Base-by-base conservation (phyloP, 2,329 filamentous ascomycete species). In the Xylariaceae sp. region DNA sequence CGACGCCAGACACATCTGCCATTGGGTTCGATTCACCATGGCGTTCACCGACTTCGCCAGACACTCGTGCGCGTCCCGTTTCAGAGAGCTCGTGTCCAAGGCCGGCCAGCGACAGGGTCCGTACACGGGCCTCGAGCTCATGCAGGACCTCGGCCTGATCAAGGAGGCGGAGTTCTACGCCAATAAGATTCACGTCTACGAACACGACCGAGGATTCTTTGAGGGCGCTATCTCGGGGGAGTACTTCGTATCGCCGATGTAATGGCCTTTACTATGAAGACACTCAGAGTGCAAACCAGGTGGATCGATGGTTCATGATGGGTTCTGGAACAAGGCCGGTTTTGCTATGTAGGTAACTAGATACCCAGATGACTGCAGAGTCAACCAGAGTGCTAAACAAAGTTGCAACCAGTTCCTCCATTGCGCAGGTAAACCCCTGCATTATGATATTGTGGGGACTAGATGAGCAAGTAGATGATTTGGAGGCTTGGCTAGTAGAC, bases 21-120 rank as follows among this genome's bases (percentile, higher is more conserved):
- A 33, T 9, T 53, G 50, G 50, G 27, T 40, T 4, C 31, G 38
- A 12, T 32, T 42, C n/a, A 51, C 46, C 22, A 11, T 45, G 4
- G 31, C 22, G 2, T 36, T 50, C 29, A 40, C 44, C 8, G 40
- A 51, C 26, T 51, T 49, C 33, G 38, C 35, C 19, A 33, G 38
- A 17, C 29, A 27, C 21, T 32, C 38, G 5, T 8, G 26, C n/a
- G 6, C 5, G 10, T 4, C 4, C 10, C 16, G 19, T 4, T 43
- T 36, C 31, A 34, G 22, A 11, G 3, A 4, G 2, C 10, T 33
- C 7, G 4, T 37, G 3, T 3, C 10, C 5, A 14, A 23, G 1
- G n/a, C 38, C n/a, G 27, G 36, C 15, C n/a, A 32, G 8, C 34
- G 14, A 7, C 32, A 31, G 3, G 14, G 24, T 7, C 2, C n/a